Base-by-base conservation (phyloP, 2,329 filamentous ascomycete species). In the Aspergillus latus region DNA sequence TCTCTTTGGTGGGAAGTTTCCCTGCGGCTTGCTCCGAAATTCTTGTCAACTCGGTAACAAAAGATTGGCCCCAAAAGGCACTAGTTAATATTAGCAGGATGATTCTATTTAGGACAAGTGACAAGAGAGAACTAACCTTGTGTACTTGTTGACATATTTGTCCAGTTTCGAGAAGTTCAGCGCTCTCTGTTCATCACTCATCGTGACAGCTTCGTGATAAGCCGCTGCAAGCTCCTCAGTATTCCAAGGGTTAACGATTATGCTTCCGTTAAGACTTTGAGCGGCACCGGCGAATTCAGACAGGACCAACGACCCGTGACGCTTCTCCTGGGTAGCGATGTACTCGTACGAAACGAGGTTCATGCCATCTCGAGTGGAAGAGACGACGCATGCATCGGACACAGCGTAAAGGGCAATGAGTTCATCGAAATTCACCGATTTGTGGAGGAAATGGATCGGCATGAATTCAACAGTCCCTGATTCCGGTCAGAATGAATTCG, bases 231-330 rank as follows among this genome's bases (percentile, higher is more conserved):
- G 80, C 74, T 97, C 93, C 70, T 97, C 92, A 0, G 92, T 97
- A 73, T 97, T 97, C 94, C 94, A 99, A 1, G 94, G 94, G 75
- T 99, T 99, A 68, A 97, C 90, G 52, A 97, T 92, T 50, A 97
- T 81, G 65, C 90, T 92, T 59, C 93, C 93, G 64, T 96, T 97
- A 56, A 99, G 82, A 60, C 89, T 94, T 76, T 97, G 94, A 0
- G 94, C 93, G 6, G 94, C 94, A 43, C 94, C 94, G 0, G 94
- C 92, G 70, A 99, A 97, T 72, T 99, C 94, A 47, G 92, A 97
- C 32, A 99, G 84, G 54, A 99, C 92, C 84, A 99, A 88, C 59
- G 91, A 88, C 57, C 94, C 94, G 70, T 97, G 91, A 50, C 91
- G 88, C 69, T 95, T 87, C 65, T 90, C 85, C 71, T 99, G 93